Conservation (phyloP, 73 alveolate genomes). For the Symbiodinium natans region DNA sequence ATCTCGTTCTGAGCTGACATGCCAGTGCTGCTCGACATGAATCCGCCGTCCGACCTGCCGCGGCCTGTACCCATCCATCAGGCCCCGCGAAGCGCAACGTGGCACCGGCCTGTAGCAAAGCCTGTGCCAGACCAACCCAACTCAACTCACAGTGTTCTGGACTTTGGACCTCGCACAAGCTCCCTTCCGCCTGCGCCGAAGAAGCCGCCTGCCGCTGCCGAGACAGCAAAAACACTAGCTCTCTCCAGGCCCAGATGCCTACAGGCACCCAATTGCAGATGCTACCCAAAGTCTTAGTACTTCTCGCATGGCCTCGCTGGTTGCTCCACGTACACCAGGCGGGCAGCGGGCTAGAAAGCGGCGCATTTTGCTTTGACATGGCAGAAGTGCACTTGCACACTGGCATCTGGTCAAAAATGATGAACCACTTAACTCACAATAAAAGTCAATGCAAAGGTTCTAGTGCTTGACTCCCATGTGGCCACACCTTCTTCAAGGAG, state of each 20-base stretch:
- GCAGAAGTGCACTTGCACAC: neutral
- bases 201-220: constrained; percentile 2
- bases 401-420: too few species aligned
- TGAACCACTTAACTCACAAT: neutral
- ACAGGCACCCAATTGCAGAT: too few species aligned
- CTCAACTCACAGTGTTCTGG: too few species aligned
- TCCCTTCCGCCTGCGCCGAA: neutral
- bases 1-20: too few species aligned
- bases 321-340: neutral
- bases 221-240: neutral
- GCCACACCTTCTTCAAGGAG: too few species aligned
- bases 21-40: too few species aligned
- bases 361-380: neutral
- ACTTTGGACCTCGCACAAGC: too few species aligned
- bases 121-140: neutral
- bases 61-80: neutral
- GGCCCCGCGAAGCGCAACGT: neutral
- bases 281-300: too few species aligned
- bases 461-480: too few species aligned
- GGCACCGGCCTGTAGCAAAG: neutral
- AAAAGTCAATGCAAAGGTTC: too few species aligned
- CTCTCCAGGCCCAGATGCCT: too few species aligned
- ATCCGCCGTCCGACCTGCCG: neutral
- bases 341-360: neutral
- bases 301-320: neutral